Percentiles rank a stretch among this genome's conserved stretches.
Evolutionary conservation across 2,329 filamentous ascomycete species (phyloP).

Genomic region (Fusarium armeniacum): DNA sequence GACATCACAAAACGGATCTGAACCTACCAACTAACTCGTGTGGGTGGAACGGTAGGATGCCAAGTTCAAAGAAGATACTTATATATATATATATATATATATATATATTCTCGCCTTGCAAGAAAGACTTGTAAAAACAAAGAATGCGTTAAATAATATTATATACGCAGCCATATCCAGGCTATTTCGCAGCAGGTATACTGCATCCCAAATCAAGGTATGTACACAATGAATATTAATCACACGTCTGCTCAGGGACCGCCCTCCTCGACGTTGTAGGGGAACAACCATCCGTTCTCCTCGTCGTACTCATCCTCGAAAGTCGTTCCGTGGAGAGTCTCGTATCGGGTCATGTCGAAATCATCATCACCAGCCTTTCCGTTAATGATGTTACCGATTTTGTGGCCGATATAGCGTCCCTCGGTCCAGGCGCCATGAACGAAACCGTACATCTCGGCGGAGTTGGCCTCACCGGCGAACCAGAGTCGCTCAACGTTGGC

Average conservation of each 20-base stretch:
- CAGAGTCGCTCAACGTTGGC: constrained; percentile 73
- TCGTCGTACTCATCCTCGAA: constrained; percentile 37
- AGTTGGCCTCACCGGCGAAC: constrained; percentile 76
- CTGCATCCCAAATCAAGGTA: not conserved
- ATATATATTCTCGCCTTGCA: not conserved
- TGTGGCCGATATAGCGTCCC: constrained; percentile 63
- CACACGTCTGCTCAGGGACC: not conserved
- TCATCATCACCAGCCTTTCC: constrained; percentile 27
- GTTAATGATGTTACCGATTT: constrained; percentile 53
- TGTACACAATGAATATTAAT: not conserved
- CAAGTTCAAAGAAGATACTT: not conserved
- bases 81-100: not conserved
- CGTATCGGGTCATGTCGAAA: constrained; percentile 31
- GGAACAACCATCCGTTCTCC: constrained; percentile 36
- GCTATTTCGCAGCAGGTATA: not conserved
- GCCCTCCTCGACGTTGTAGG: constrained; percentile 2
- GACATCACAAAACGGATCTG: not conserved
- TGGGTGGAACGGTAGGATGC: not conserved
- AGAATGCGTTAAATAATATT: not conserved
- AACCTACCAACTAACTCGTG: not conserved
- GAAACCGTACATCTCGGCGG: constrained; percentile 74
- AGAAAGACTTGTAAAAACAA: not conserved
- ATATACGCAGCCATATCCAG: not conserved
- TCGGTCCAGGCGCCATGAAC: constrained; percentile 74
- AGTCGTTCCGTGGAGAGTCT: constrained; percentile 33